Base-by-base conservation (phyloP, 371 early-diverging fungal species). In the Zancudomyces culisetae region DNA sequence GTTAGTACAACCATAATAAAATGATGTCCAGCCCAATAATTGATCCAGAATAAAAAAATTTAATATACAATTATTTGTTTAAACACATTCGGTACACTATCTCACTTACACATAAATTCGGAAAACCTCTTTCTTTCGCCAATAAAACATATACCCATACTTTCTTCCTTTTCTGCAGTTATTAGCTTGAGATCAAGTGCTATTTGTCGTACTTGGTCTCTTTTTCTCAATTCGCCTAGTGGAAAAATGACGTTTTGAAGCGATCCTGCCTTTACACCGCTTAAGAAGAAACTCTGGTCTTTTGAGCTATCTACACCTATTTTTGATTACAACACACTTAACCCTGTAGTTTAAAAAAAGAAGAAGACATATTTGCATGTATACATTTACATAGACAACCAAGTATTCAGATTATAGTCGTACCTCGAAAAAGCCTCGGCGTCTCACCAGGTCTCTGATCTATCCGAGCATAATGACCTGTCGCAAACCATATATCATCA, bases 61-160 rank as follows among this genome's bases (percentile, higher is more conserved):
- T 10, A 6, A 6, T 35, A 10, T 15, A 10, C 15, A 15, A 6
- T 35, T 35, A 15, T 15, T 35, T 35, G 18, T 23, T 41, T 2
- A 1, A 10, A 20, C 6, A 35, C 35, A 6, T 10, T 35, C 15
- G 35, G 6, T 35, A 35, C 15, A 35, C 35, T 35, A 6, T 42
- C 64, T 39, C 76, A 78, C 60, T 77, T 64, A 48, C 73, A 71
- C 43, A 95, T 54, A 57, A 95, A 95, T 13, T 78, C 75, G 2
- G 77, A 74, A 65, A 90, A 93, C 13, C 66, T 59, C 10, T 69
- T 72, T 1, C 81, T 71, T 55, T 88, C 80, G 0, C 94, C 93
- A 2, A 95, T 81, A 73, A 95, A 93, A 54, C 96, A 95, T 20
- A 95, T 87, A 0, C 96, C 96, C 90, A 90, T 88, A 59, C 87